Base-by-base conservation (phyloP, 768 basidiomycete genomes). In the Mycena epipterygia region DNA sequence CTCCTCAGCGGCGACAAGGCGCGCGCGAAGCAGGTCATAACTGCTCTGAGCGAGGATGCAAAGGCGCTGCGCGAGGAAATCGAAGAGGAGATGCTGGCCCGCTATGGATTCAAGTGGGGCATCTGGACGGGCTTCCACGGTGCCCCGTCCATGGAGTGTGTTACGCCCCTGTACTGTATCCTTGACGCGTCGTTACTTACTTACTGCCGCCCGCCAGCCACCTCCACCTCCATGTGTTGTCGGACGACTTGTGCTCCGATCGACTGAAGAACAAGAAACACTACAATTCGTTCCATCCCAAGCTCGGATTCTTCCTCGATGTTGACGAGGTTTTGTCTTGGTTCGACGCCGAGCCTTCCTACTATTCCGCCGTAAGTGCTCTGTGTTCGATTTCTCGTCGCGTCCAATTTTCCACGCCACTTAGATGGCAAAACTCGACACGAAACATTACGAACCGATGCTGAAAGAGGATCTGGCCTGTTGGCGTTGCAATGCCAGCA, bases 271-370 rank as follows among this genome's bases (percentile, higher is more conserved):
- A 84, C 64, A 98, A 97, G 84, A 94, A 92, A 76, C 96, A 98
- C 73, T 94, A 95, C 81, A 96, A 97, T 76, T 93, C 94, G 7
- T 98, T 97, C 81, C 91, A 93, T 75, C 96, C 96, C 0, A 88
- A 89, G 55, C 84, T 88, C 23, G 95, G 94, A 1, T 97, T 95
- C 81, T 97, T 97, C 81, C 76, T 97, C 3, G 88, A 90, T 69
- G 81, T 96, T 21, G 85, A 90, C 58, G 90, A 95, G 13, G 92
- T 97, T n/a, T 81, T 94, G 49, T 85, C 87, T 2, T 96, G 95
- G 95, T 91, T 94, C 68, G 93, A 93, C 32, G 88, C 88, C 17
- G 88, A 87, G 21, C 83, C 87, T 1, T 86, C 87, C 0, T 91
- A 85, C 76, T 91, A 84, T 74, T 75, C 80, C 21, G 80, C 79